Base-by-base conservation (phyloP, 2,329 filamentous ascomycete genomes). In the Sclerotinia glacialis region DNA sequence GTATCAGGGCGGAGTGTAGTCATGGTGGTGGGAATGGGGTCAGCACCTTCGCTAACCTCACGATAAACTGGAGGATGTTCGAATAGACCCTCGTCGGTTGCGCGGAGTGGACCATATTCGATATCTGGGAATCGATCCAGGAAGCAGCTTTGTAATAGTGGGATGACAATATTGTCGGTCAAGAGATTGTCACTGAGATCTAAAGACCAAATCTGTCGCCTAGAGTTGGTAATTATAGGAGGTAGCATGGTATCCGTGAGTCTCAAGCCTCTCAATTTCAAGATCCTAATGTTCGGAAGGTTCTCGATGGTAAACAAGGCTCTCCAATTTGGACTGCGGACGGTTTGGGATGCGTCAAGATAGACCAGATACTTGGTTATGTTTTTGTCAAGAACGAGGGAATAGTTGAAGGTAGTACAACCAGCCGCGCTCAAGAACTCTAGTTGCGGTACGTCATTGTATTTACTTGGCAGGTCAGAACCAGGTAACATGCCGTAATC, bases 111-210 rank as follows among this genome's bases (percentile, higher is more conserved):
- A 23, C 58, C 58, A 37, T 49, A 16, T 21, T 49, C 26, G 12
- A 37, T 31, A n/a, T 21, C 9, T 31, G 64, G 64, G 4, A 65
- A 49, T n/a, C 55, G 49, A 5, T 8, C 26, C 3, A 52, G 21
- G 11, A 65, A 65, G 16, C 64, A 53, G 68, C 77, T 80, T 23
- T 71, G 69, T 7, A 73, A 53, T 7, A 74, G 68, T 3, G 59
- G 47, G 9, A 77, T 72, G 14, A 86, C 71, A 4, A 77, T 70
- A 2, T 47, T 70, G 70, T 87, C 85, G 0, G 80, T 82, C 12
- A 88, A 72, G 14, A 78, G 79, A 69, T 88, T 89, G 7, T 79
- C 64, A 47, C 79, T 78, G 0, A 88, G 60, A 68, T 88, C 85
- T 5, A 88, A 72, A 70, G 85, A 86, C 85, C 85, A 88, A 14